A percentile compares a stretch with the other conserved stretches of the same genome.
These are phyloP conservation scores for Herpetospermum pedunculosum DNA, from an alignment of 306 rosid species.

Conservation along the genomic window DNA sequence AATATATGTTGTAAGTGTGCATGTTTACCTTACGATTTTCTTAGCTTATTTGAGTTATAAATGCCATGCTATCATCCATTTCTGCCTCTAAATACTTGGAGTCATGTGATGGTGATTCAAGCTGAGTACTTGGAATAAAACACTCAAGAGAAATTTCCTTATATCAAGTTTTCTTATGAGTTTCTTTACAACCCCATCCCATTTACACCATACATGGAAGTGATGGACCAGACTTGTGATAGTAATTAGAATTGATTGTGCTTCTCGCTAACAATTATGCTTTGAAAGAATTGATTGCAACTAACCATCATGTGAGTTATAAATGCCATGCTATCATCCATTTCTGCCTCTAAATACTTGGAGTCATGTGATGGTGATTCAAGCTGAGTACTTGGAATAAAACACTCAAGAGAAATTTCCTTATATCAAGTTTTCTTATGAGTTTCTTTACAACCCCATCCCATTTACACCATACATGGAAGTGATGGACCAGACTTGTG, in stretches of 20 bases:
- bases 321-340: neutral
- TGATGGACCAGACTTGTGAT: neutral
- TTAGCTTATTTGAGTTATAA: neutral
- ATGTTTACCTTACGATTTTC: neutral
- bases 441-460: neutral
- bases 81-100: neutral
- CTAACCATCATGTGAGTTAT: neutral
- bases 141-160: neutral
- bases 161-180: neutral
- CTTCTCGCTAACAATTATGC: neutral
- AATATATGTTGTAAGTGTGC: conserved; percentile 58
- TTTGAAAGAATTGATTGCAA: neutral
- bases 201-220: neutral
- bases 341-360: neutral
- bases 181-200: neutral
- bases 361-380: neutral
- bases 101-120: neutral
- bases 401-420: neutral
- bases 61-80: neutral
- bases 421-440: neutral
- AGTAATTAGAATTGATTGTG: neutral
- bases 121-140: neutral
- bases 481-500: neutral
- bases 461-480: neutral
- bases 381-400: neutral